Percentiles rank a stretch among this genome's conserved stretches.
Evolutionary conservation across 495 filamentous ascomycete genomes (phyloP).

Genomic region (Aspergillus funiculosus): DNA sequence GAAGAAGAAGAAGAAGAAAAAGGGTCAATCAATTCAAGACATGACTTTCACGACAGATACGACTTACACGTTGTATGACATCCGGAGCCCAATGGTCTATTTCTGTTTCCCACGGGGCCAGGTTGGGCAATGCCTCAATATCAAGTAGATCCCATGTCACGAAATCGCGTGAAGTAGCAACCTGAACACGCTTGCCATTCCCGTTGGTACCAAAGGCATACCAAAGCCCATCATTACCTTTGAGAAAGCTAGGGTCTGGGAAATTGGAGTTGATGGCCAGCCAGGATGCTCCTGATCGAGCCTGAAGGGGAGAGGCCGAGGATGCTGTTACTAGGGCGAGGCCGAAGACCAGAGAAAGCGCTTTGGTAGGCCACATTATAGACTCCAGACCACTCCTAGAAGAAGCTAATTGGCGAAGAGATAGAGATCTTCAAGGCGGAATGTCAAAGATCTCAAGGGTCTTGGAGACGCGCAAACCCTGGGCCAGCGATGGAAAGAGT

Average conservation of each 20-base stretch:
- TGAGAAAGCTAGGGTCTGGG: constrained; percentile 33
- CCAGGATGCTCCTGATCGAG: constrained; percentile 21
- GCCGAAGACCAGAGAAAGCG: constrained; percentile 3
- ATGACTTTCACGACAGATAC: background rate
- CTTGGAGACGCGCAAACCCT: constrained; percentile 7
- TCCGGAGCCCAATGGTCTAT: constrained; percentile 35
- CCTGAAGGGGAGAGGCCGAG: constrained; percentile 8
- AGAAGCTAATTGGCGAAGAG: background rate
- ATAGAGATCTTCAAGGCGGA: background rate
- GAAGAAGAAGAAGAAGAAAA: background rate
- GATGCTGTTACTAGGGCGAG: constrained; percentile 3
- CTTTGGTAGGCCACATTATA: constrained; percentile 10
- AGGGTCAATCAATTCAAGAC: background rate
- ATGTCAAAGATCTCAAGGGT: constrained; percentile 1
- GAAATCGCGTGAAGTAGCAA: constrained; percentile 34
- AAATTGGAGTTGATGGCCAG: constrained; percentile 31
- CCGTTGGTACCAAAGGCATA: constrained; percentile 37
- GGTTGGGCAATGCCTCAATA: constrained; percentile 33
- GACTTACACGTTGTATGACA: constrained; percentile 32
- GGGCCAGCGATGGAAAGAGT: too few relatives aligned
- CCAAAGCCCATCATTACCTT: constrained; percentile 28
- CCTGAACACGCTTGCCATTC: constrained; percentile 30
- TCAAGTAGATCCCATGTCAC: constrained; percentile 32
- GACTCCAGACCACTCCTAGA: background rate
- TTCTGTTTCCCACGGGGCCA: constrained; percentile 28